Base-by-base conservation (phyloP, 192 early-diverging fungal genomes). In the Coemansia sp. region DNA sequence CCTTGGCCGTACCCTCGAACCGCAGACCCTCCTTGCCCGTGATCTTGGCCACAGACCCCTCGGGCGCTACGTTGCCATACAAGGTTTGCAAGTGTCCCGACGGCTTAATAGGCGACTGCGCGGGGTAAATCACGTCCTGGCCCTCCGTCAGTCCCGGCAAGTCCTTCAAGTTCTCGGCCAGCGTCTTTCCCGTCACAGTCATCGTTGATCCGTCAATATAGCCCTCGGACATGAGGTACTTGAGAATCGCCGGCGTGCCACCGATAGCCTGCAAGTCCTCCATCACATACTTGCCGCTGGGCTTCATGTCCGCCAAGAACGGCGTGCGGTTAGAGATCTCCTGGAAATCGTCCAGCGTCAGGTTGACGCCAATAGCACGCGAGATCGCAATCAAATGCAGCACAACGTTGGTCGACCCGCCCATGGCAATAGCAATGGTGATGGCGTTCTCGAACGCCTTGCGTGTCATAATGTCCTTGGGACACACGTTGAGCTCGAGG, bases 201-300 rank as follows among this genome's bases (percentile, higher is more conserved):
- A 99, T 85, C 16, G 85, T 85, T 77, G 95, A 92, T 60, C 96
- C 96, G 73, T 97, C 84, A 40, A 99, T 84, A 50, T 91, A 68
- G 19, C 93, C 92, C 70, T 98, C 88, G 30, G 90, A 79, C 66
- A 97, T 70, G 14, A 99, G 89, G 81, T 94, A 97, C 86, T 98
- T 98, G 70, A 98, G 86, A 58, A 99, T 89, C 50, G 95, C 89
- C 16, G 98, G 98, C 0, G 93, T 95, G 69, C 98, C 98, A 60
- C 98, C 98, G 64, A 97, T 89, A 9, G 76, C 69, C 73, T 95
- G 94, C 39, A 99, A 73, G 76, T 99, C 96, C 74, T 94, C 98
- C 93, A 99, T 98, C 14, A 99, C 96, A 74, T 95, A 98, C 77
- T 96, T 93, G 68, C 98, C 98, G 84, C 92, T 92, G 63, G 98